Evolutionary conservation across 2,329 filamentous ascomycete species (phyloP).

Genomic region (Cladosporium phlei): DNA sequence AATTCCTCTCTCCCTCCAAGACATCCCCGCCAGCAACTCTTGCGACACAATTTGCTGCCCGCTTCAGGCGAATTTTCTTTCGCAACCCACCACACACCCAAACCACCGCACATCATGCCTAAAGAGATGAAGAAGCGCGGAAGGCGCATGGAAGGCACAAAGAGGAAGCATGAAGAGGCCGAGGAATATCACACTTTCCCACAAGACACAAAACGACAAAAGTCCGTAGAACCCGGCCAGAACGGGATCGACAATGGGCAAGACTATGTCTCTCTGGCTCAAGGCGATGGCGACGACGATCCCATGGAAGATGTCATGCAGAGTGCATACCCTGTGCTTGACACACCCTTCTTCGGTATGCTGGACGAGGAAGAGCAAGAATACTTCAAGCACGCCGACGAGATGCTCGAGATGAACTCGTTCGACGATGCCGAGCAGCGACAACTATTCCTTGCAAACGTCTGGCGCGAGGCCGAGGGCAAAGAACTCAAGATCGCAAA

Average conservation of each 20-base stretch:
- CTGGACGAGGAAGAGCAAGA: slow-evolving; percentile 90
- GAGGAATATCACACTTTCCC: slow-evolving; percentile 37
- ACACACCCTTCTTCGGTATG: slow-evolving; percentile 84
- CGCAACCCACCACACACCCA: neutral
- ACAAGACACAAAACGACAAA: slow-evolving; percentile 35
- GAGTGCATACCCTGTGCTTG: slow-evolving; percentile 35
- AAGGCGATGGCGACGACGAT: slow-evolving; percentile 15
- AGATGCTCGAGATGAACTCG: slow-evolving; percentile 83
- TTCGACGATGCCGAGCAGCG: slow-evolving; percentile 67
- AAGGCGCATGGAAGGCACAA: slow-evolving; percentile 50
- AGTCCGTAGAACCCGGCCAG: slow-evolving; percentile 30
- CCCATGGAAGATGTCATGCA: slow-evolving; percentile 27
- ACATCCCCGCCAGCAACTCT: neutral
- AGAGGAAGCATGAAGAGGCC: slow-evolving; percentile 46
- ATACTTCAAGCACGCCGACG: slow-evolving; percentile 86
- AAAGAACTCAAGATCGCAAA: slow-evolving; percentile 96
- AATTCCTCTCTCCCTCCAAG: slow-evolving; percentile 5
- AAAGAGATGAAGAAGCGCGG: slow-evolving; percentile 56
- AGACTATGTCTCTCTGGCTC: slow-evolving; percentile 19
- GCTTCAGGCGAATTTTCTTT: slow-evolving; percentile 15
- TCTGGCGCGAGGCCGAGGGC: slow-evolving; percentile 79
- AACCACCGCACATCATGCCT: slow-evolving; percentile 44
- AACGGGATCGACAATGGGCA: slow-evolving; percentile 14
- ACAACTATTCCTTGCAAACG: slow-evolving; percentile 61
- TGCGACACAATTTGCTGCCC: too few species aligned